Percentiles rank a stretch among this genome's conserved stretches.
Evolutionary conservation across 345 rosid genomes (phyloP).

Genomic region (Sisymbrium irio): DNA sequence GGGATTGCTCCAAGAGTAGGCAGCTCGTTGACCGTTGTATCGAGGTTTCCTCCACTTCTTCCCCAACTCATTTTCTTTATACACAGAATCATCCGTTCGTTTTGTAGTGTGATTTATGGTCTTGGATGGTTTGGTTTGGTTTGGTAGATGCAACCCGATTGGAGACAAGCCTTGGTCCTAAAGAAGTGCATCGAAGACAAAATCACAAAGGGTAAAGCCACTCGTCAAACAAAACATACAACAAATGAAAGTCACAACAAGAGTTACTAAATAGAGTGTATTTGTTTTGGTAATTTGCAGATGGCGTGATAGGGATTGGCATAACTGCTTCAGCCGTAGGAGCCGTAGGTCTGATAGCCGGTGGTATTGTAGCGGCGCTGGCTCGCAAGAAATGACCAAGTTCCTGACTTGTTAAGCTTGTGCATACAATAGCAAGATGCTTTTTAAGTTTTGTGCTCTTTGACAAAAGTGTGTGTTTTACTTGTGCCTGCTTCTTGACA

Average conservation of each 20-base stretch:
- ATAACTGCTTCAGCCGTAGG: constrained; percentile 84
- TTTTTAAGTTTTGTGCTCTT: not conserved
- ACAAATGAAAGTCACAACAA: not conserved
- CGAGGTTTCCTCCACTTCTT: constrained; percentile 15
- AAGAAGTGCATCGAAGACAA: constrained; percentile 69
- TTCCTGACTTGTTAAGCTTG: constrained; percentile 10
- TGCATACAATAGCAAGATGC: constrained; percentile 21
- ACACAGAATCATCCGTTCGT: not conserved
- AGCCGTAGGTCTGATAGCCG: constrained; percentile 75
- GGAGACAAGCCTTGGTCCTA: constrained; percentile 75
- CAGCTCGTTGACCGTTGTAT: constrained; percentile 56
- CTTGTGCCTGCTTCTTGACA: not conserved
- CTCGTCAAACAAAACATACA: not conserved
- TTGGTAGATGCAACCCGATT: constrained; percentile 69
- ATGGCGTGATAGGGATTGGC: constrained; percentile 93
- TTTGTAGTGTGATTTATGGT: not conserved
- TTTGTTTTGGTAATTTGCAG: constrained; percentile 35
- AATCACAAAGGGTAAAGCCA: constrained; percentile 62
- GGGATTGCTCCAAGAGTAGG: constrained; percentile 69
- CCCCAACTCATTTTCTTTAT: not conserved
- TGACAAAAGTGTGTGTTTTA: not conserved
- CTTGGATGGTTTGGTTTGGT: not conserved
- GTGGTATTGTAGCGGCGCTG: constrained; percentile 79
- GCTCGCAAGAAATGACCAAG: constrained; percentile 61
- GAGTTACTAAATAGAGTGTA: not conserved